A percentile compares a stretch with the other conserved stretches of the same genome.
Conservation (phyloP, 129 eudicot species). For the Calendula officinalis region DNA sequence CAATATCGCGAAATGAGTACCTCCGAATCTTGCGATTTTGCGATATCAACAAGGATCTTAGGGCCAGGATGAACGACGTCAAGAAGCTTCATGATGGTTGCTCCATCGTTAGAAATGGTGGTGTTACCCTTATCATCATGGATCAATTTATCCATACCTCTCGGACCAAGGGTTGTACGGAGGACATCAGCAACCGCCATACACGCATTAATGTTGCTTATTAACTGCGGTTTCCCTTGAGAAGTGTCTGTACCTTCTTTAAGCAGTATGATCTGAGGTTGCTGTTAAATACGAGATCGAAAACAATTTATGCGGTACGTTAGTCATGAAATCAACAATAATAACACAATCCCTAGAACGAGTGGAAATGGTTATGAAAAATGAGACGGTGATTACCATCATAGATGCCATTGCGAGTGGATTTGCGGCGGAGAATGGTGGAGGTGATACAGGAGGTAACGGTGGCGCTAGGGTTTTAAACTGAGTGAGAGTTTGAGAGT, state of each 20-base stretch:
- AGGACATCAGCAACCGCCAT: conserved; percentile 81
- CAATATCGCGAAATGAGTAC: conserved; percentile 32
- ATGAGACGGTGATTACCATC: conserved; percentile 30
- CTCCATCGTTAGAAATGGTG: conserved; percentile 92
- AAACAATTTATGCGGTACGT: neutral
- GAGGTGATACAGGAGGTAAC: neutral
- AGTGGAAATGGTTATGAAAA: neutral
- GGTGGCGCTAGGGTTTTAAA: conserved; percentile 18
- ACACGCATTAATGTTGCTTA: conserved; percentile 88
- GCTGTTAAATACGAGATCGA: conserved; percentile 42
- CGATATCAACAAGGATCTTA: conserved; percentile 92
- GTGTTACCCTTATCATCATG: conserved; percentile 89
- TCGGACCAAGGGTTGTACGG: conserved; percentile 82
- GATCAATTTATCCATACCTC: conserved; percentile 96
- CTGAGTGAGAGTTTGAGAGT: neutral
- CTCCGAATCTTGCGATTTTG: conserved; percentile 92
- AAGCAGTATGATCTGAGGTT: conserved; percentile 89
- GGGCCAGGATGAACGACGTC: conserved; percentile 91
- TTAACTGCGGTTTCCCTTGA: conserved; percentile 83
- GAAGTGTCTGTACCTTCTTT: conserved; percentile 97
- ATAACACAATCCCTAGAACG: neutral
- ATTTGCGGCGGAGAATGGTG: conserved; percentile 28
- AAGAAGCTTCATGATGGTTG: conserved; percentile 93
- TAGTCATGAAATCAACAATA: neutral
- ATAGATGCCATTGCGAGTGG: conserved; percentile 32